Base-by-base conservation (phyloP, 139 green algal genomes). In the Coelastrella sp. region DNA sequence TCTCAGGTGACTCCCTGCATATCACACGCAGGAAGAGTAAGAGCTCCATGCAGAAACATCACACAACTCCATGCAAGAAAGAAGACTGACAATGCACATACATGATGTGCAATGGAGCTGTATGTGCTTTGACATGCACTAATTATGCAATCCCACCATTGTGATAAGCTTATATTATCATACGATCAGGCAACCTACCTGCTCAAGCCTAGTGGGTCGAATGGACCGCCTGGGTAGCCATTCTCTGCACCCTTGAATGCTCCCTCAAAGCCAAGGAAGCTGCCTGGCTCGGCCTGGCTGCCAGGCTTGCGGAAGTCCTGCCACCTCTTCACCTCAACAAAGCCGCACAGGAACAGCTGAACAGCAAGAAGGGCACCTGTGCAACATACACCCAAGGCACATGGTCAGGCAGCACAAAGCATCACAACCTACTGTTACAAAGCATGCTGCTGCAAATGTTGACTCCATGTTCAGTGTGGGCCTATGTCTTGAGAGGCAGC, bases 291-390 rank as follows among this genome's bases (percentile, higher is more conserved):
- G 30, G 66, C 91, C 91, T 95, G 92, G 84, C 90, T 95, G 68
- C 89, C 86, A 13, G 93, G 95, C 89, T 98, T 98, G 45, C 88
- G 87, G 81, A 98, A 93, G 91, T 98, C 95, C 89, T 93, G 53
- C 91, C 89, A 94, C 63, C 95, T 89, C 92, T 97, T 97, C 68
- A 86, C 87, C 94, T 98, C 95, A 72, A 96, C 95, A 84, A 96
- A 98, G 89, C 93, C 90, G 86, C 87, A 92, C 74, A 96, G 77
- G 88, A 96, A 92, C 27, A 97, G 59, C 90, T 95, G 85, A 32
- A 95, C 87, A 38, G 89, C 89, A 13, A 97, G 72, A 81, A 97
- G 87, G 23, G 89, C 38, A 77, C 50, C 86, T 90, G 86, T 40
- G 21, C 27, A 11, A 67, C 59, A 67, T 32, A 2, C 27, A 23